These are phyloP conservation scores for Cyclotella baltica DNA, from an alignment of 108 stramenopile species.

Conservation along the genomic window DNA sequence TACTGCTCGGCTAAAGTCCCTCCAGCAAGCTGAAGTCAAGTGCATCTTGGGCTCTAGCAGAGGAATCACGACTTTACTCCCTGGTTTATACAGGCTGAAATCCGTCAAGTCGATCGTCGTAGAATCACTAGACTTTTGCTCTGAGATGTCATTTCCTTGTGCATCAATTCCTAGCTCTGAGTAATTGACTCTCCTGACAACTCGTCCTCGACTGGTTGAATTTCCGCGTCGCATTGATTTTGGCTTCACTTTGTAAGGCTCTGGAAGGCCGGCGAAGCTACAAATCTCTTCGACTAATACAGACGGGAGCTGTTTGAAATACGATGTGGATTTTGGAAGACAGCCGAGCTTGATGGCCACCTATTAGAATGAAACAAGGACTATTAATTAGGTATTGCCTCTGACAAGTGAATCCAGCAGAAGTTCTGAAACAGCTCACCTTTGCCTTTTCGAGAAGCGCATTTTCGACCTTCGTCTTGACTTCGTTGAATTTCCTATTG, in stretches of 20 bases:
- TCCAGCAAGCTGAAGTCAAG: constrained; percentile 15
- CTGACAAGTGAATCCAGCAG: not conserved
- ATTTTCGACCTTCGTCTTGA: not conserved
- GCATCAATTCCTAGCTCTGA: not conserved
- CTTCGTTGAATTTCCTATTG: not conserved
- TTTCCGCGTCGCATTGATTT: no score
- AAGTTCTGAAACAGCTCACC: not conserved
- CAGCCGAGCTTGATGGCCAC: constrained; percentile 4
- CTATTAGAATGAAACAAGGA: not conserved
- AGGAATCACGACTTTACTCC: constrained; percentile 21
- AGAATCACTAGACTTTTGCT: not conserved
- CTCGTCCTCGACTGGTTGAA: not conserved
- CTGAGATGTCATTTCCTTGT: not conserved
- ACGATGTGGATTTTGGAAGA: not conserved
- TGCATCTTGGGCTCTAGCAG: constrained; percentile 7
- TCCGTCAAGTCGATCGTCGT: constrained; percentile 6
- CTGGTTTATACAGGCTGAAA: constrained; percentile 15
- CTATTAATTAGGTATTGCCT: not conserved
- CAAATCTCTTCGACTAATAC: constrained; percentile 5
- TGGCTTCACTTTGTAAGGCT: not conserved
- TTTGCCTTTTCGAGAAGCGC: constrained; percentile 1
- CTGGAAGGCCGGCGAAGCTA: not conserved
- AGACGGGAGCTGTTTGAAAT: not conserved
- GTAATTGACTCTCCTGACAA: not conserved
- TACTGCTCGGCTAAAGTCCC: constrained; percentile 6